Conservation (phyloP, 75 land plant species). For the Pinus tabuliformis region DNA sequence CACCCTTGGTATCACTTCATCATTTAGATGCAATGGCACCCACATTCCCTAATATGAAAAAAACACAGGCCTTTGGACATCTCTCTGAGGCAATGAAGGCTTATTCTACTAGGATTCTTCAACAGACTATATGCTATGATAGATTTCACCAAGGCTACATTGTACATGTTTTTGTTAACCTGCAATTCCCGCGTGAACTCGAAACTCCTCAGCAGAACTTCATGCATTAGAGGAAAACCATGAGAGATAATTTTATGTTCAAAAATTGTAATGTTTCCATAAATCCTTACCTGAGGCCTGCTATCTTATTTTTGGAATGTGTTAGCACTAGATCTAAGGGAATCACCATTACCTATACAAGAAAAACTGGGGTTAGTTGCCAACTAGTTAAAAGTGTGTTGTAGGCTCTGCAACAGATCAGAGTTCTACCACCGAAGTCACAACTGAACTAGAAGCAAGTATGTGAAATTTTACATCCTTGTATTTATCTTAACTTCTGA, state of each 20-base stretch:
- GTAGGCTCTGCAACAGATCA: not conserved
- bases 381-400: not conserved
- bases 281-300: slow-evolving; percentile 59
- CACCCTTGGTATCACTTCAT: no score
- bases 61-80: slow-evolving; percentile 32
- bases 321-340: slow-evolving; percentile 3
- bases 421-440: not conserved
- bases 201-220: slow-evolving; percentile 58
- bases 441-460: slow-evolving; percentile 5
- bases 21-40: no score
- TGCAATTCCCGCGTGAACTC: slow-evolving; percentile 42
- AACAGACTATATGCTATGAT: slow-evolving; percentile 76
- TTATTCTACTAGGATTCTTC: slow-evolving; percentile 52
- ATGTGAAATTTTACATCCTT: not conserved
- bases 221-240: slow-evolving; percentile 40
- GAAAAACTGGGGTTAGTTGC: not conserved
- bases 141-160: slow-evolving; percentile 34
- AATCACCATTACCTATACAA: slow-evolving; percentile 1
- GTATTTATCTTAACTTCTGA: not conserved
- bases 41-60: slow-evolving; percentile 59
- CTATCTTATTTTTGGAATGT: slow-evolving; percentile 50
- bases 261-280: slow-evolving; percentile 36
- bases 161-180: slow-evolving; percentile 46
- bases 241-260: slow-evolving; percentile 38
- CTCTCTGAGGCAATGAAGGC: slow-evolving; percentile 42